Base-by-base conservation (phyloP, 1,284 basidiomycete species). In the Ceratobasidium sp. region DNA sequence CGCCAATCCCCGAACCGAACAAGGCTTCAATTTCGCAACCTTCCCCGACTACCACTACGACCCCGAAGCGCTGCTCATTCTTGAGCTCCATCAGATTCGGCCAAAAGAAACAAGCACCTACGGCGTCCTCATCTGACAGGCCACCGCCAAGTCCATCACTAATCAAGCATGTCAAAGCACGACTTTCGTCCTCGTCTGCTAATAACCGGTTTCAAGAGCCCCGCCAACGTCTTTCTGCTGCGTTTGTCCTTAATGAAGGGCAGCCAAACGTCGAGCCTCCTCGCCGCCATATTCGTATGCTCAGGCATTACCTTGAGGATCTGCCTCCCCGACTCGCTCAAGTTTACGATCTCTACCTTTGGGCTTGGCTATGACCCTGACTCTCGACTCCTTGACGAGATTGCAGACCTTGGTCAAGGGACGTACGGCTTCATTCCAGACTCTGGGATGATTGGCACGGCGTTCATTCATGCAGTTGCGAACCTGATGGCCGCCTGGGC, bases 291-390 rank as follows among this genome's bases (percentile, higher is more conserved):
- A 38, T 69, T 10, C 69, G 47, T 4, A 70, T 70, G 50, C 68
- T 72, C 60, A 65, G 68, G 31, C 42, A 43, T 22, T 72, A 72
- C 43, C 53, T 72, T n/a, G 69, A 70, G 27, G n/a, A n/a, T n/a
- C 54, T 56, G 15, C 22, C n/a, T n/a, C n/a, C n/a, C n/a, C n/a
- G n/a, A n/a, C n/a, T n/a, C n/a, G n/a, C n/a, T 17, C 12, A 43
- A 68, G n/a, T n/a, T n/a, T n/a, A n/a, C n/a, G n/a, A n/a, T n/a
- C n/a, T n/a, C n/a, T n/a, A n/a, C n/a, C n/a, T 72, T 72, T 27
- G 71, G 71, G 25, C 71, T 72, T 27, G 71, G 71, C 17, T 72
- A 72, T 43, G 22, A 20, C n/a, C 69, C 71, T 15, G 71, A 72
- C 50, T 72, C 71, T 3, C 65, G 69, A 29, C 62, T 72, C 6